These are phyloP conservation scores for Nemophila menziesii DNA, from an alignment of 257 asterid species.

Conservation along the genomic window DNA sequence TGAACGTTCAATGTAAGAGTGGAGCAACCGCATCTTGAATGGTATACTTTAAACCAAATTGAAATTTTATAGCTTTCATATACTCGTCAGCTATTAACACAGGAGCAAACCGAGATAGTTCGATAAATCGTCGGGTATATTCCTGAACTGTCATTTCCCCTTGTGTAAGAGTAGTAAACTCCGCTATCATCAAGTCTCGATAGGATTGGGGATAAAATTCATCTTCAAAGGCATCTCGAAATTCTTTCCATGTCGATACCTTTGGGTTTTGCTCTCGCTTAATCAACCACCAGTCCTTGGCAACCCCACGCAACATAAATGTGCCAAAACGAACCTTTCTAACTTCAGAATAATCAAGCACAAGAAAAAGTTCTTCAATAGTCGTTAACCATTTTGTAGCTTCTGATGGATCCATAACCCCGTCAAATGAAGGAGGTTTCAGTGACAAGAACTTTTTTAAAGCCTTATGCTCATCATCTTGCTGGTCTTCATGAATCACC, in stretches of 20 bases:
- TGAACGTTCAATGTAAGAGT: no score
- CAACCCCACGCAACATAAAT: background rate
- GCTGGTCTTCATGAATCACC: background rate
- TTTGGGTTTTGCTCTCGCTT: background rate
- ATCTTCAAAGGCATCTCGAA: no score
- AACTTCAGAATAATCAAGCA: background rate
- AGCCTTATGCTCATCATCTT: background rate
- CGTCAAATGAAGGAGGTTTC: background rate
- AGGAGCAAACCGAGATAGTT: no score
- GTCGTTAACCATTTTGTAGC: background rate
- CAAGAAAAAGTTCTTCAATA: background rate
- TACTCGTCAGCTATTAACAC: no score
- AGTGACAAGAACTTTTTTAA: no score
- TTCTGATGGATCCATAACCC: background rate
- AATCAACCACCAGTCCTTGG: background rate
- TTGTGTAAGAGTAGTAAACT: no score
- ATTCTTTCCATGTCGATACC: no score
- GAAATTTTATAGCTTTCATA: background rate
- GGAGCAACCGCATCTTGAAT: background rate
- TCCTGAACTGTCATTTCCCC: no score
- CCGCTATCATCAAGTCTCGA: no score
- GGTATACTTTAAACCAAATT: background rate
- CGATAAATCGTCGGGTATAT: no score
- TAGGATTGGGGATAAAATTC: no score
- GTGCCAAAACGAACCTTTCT: background rate